A percentile compares a stretch with the other conserved stretches of the same genome.
Evolutionary conservation across 1,284 basidiomycete genomes (phyloP).

Genomic region (Phellopilus nigrolimitatus): DNA sequence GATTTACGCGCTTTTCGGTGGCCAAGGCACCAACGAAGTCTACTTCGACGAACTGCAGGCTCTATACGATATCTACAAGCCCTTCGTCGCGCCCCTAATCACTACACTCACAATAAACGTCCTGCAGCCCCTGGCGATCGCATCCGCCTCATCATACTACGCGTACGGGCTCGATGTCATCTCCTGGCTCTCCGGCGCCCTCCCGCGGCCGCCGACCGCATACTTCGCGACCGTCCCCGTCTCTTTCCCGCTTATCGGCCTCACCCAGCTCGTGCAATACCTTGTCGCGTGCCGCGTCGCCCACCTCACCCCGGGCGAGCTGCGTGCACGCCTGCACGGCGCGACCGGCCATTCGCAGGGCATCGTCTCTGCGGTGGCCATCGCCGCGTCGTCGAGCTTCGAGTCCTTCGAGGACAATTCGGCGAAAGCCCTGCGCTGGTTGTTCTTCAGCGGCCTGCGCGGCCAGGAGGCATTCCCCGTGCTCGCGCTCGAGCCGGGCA

Average conservation of each 20-base stretch:
- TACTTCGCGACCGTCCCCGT: constrained; percentile 95
- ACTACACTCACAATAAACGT: constrained; percentile 58
- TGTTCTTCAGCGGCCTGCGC: constrained; percentile 91
- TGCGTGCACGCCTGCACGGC: constrained; percentile 74
- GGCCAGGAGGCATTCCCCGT: constrained; percentile 96
- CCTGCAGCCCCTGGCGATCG: constrained; percentile 70
- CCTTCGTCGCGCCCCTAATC: constrained; percentile 77
- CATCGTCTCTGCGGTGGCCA: constrained; percentile 86
- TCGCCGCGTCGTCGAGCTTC: constrained; percentile 76
- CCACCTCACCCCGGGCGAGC: constrained; percentile 74
- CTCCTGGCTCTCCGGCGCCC: constrained; percentile 77
- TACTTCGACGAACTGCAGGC: constrained; percentile 95
- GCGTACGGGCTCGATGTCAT: constrained; percentile 77
- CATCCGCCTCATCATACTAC: constrained; percentile 67
- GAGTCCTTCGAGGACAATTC: constrained; percentile 74
- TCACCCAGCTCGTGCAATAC: constrained; percentile 95
- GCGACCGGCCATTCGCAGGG: constrained; percentile 97
- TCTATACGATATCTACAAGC: constrained; percentile 87
- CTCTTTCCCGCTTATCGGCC: constrained; percentile 92
- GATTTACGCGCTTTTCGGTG: constrained; percentile 93
- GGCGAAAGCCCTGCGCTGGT: constrained; percentile 82
- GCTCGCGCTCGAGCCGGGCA: constrained; percentile 82
- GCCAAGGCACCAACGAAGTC: constrained; percentile 98
- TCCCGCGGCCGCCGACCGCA: constrained; percentile 70
- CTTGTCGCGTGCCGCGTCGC: constrained; percentile 74